Conservation (phyloP, 2,329 filamentous ascomycete species). For the Bipolaris cookei region DNA sequence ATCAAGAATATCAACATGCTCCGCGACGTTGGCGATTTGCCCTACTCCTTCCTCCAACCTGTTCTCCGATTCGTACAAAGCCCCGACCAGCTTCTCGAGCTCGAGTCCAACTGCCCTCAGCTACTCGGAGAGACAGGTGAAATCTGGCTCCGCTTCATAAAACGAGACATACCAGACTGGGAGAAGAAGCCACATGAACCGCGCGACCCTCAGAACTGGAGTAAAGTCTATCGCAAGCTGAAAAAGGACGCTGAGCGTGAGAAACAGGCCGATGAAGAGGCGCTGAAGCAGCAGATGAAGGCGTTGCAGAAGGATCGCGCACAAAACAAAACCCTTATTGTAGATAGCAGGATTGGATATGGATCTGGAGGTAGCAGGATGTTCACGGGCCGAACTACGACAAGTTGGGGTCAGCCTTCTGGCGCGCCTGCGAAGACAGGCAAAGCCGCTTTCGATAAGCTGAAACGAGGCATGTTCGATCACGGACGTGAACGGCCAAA, state of each 20-base stretch:
- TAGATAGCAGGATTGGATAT: slow-evolving; percentile 36
- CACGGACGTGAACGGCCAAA: slow-evolving; percentile 41
- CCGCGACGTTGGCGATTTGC: slow-evolving; percentile 73
- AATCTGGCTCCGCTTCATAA: slow-evolving; percentile 81
- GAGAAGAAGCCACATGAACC: slow-evolving; percentile 69
- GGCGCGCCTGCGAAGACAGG: slow-evolving; percentile 43
- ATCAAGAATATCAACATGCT: slow-evolving; percentile 57
- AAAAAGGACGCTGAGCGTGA: slow-evolving; percentile 50
- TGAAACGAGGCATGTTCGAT: slow-evolving; percentile 43
- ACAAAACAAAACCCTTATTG: slow-evolving; percentile 41
- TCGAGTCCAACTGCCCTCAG: slow-evolving; percentile 80
- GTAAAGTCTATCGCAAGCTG: slow-evolving; percentile 70
- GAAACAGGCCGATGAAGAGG: slow-evolving; percentile 40
- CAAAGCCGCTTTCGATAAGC: slow-evolving; percentile 46
- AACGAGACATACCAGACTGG: slow-evolving; percentile 74
- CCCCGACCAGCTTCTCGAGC: slow-evolving; percentile 71
- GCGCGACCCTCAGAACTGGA: slow-evolving; percentile 71
- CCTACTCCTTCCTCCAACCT: slow-evolving; percentile 68
- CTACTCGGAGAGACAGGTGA: slow-evolving; percentile 72
- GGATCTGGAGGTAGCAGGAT: slow-evolving; percentile 26
- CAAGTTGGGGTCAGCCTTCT: slow-evolving; percentile 30
- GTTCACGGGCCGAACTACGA: slow-evolving; percentile 24
- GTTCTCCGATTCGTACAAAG: slow-evolving; percentile 75
- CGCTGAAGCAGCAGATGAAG: slow-evolving; percentile 41
- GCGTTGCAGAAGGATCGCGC: slow-evolving; percentile 41